Percentiles rank a stretch among this genome's conserved stretches.
These are phyloP conservation scores for Ganoderma lingzhi DNA, from an alignment of 1,284 basidiomycete genomes.

Conservation along the genomic window DNA sequence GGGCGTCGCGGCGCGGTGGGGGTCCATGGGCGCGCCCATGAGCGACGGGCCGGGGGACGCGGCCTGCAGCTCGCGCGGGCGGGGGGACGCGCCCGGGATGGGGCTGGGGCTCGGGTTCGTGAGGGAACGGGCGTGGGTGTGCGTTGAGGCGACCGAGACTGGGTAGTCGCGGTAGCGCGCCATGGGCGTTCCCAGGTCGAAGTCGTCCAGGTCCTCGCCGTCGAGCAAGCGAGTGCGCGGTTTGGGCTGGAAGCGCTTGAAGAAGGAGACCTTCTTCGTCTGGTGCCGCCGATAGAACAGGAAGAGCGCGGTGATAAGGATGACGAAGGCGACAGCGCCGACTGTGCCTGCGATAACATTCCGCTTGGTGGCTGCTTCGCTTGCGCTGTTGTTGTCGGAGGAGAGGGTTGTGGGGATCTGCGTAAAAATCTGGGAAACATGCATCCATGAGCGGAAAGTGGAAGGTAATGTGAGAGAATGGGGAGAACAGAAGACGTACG, in stretches of 20 bases:
- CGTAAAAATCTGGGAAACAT: slow-evolving; percentile 19
- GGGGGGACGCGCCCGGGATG: slow-evolving; percentile 21
- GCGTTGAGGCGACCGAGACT: slow-evolving; percentile 34
- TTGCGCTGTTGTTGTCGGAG: neutral
- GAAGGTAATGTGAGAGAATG: neutral
- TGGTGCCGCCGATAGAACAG: slow-evolving; percentile 52
- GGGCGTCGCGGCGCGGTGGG: slow-evolving; percentile 28
- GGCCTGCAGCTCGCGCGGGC: slow-evolving; percentile 20
- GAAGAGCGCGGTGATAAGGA: slow-evolving; percentile 48
- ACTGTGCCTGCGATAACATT: slow-evolving; percentile 57
- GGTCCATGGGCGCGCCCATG: slow-evolving; percentile 26
- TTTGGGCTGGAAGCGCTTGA: slow-evolving; percentile 45
- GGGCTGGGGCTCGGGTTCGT: slow-evolving; percentile 10
- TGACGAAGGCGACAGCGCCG: slow-evolving; percentile 50
- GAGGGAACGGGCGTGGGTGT: slow-evolving; percentile 18
- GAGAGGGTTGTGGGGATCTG: slow-evolving; percentile 33
- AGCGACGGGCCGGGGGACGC: slow-evolving; percentile 21
- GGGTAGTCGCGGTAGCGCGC: slow-evolving; percentile 44
- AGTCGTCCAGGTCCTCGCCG: slow-evolving; percentile 56
- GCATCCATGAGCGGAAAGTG: neutral
- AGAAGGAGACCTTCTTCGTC: slow-evolving; percentile 50
- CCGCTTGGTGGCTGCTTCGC: slow-evolving; percentile 38
- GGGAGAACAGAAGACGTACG: slow-evolving; percentile 11
- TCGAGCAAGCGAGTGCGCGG: slow-evolving; percentile 51
- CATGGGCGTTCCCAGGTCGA: slow-evolving; percentile 40